Conservation (phyloP, 2,329 filamentous ascomycete genomes). For the Apiospora marii region DNA sequence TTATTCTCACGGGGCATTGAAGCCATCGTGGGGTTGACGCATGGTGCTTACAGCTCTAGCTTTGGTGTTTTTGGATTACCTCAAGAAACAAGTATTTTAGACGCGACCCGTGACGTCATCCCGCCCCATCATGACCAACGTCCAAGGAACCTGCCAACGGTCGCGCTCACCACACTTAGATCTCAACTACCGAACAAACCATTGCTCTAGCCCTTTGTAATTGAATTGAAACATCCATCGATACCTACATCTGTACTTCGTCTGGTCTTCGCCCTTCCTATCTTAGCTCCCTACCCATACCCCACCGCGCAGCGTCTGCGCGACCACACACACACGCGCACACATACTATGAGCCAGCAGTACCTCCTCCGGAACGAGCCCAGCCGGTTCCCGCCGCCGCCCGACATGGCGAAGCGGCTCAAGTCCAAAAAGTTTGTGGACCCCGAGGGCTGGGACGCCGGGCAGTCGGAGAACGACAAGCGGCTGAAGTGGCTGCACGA, state of each 20-base stretch:
- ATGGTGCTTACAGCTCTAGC: not conserved
- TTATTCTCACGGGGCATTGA: not conserved
- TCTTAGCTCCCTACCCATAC: not conserved
- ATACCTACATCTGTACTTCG: not conserved
- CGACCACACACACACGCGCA: not conserved
- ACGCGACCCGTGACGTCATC: not conserved
- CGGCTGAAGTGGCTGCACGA: not conserved
- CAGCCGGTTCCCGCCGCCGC: not conserved
- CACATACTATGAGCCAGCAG: not conserved
- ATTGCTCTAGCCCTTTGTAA: not conserved
- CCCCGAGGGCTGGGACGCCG: not conserved
- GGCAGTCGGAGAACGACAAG: slow-evolving; percentile 16
- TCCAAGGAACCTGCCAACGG: not conserved
- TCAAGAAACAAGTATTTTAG: slow-evolving; percentile 11
- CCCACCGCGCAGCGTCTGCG: not conserved
- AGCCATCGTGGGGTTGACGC: not conserved
- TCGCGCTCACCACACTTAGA: not conserved
- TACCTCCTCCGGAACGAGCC: not conserved
- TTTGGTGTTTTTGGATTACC: not conserved
- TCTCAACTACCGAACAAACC: slow-evolving; percentile 3
- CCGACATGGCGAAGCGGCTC: slow-evolving; percentile 12
- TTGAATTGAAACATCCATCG: not conserved
- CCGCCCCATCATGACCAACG: not conserved
- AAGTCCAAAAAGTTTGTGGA: not conserved
- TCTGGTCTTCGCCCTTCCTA: not conserved